Conservation (phyloP, 2,329 filamentous ascomycete species). For the Colletotrichum euphorbiae region DNA sequence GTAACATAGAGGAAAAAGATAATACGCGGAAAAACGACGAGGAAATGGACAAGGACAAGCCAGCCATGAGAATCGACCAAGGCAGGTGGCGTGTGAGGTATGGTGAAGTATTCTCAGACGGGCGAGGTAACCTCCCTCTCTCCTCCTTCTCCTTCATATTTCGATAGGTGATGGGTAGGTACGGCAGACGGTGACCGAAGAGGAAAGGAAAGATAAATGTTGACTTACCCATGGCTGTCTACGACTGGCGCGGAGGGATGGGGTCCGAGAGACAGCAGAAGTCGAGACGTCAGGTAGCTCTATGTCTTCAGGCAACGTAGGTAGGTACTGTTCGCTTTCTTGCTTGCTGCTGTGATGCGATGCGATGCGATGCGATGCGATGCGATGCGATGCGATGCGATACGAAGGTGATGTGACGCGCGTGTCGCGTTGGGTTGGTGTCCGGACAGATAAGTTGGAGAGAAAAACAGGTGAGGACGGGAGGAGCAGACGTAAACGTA, state of each 20-base stretch:
- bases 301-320: too few species aligned
- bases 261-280: neutral
- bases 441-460: slow-evolving; percentile 7
- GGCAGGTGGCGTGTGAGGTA: neutral
- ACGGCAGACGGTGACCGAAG: neutral
- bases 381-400: slow-evolving; percentile 25
- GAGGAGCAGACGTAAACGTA: slow-evolving; percentile 10
- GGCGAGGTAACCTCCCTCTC: neutral
- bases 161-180: too few species aligned
- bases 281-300: neutral
- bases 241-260: slow-evolving; percentile 5
- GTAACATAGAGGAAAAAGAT: neutral
- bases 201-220: neutral
- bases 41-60: slow-evolving; percentile 12
- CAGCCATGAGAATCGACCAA: neutral
- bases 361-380: too few species aligned
- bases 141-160: too few species aligned
- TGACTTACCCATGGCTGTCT: slow-evolving; percentile 23
- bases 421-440: slow-evolving; percentile 29
- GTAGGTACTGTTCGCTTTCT: neutral
- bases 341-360: slow-evolving; percentile 3
- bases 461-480: slow-evolving; percentile 3
- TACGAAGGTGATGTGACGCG: slow-evolving; percentile 30
- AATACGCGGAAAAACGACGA: neutral
- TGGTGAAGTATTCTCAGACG: neutral